Conservation (phyloP, 768 basidiomycete genomes). For the Rhodotorula kratochvilovae region DNA sequence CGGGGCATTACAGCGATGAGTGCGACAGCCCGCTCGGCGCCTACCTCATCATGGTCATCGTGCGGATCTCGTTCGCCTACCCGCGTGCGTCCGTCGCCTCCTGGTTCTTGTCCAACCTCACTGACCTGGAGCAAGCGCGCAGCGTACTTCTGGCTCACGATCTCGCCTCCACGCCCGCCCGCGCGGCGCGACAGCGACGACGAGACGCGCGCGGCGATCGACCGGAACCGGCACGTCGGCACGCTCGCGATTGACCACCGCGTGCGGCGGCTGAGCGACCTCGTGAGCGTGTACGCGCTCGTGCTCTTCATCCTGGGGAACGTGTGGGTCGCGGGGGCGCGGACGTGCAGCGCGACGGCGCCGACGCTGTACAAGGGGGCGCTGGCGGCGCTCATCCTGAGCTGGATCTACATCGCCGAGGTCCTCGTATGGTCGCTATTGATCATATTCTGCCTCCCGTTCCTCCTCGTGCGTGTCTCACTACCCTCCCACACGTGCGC, state of each 20-base stretch:
- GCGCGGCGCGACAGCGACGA: background rate
- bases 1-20: background rate
- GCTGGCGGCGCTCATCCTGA: conserved; percentile 32
- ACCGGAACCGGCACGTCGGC: conserved; percentile 9
- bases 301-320: conserved; percentile 34
- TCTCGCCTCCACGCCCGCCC: conserved; percentile 5
- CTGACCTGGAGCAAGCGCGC: background rate
- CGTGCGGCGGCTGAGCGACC: conserved; percentile 10
- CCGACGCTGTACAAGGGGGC: conserved; percentile 34
- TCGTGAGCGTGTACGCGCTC: conserved; percentile 14
- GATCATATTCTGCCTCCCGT: conserved; percentile 41
- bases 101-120: no score
- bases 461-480: conserved; percentile 10
- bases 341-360: conserved; percentile 1
- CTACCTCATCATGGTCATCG: conserved; percentile 35
- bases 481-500: background rate
- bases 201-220: conserved; percentile 9
- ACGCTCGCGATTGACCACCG: background rate
- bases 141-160: conserved; percentile 10
- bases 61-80: conserved; percentile 28
- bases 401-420: conserved; percentile 36
- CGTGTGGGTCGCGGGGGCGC: conserved; percentile 27
- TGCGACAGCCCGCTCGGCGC: conserved; percentile 36
- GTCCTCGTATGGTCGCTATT: conserved; percentile 40
- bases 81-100: conserved; percentile 16